Evolutionary conservation across 2,329 filamentous ascomycete species (phyloP).

Genomic region (Diaporthe ilicicola): DNA sequence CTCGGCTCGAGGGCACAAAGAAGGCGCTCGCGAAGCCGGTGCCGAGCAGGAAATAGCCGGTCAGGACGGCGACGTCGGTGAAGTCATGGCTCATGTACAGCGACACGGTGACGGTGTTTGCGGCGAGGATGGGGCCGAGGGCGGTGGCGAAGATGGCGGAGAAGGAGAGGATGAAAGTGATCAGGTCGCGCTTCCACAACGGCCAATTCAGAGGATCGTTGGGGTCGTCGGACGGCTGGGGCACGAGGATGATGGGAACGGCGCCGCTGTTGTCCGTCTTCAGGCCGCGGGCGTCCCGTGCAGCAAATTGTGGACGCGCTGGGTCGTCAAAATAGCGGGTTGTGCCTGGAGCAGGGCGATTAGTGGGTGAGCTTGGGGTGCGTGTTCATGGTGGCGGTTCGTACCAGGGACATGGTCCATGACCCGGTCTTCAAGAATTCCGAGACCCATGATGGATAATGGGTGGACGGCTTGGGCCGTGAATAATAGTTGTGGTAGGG

Average conservation of each 20-base stretch:
- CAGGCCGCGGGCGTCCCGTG: conserved; percentile 56
- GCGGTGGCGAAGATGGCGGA: conserved; percentile 85
- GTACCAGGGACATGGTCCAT: conserved; percentile 79
- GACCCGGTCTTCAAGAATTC: conserved; percentile 74
- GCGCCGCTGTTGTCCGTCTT: conserved; percentile 77
- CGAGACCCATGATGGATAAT: conserved; percentile 67
- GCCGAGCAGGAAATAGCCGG: conserved; percentile 86
- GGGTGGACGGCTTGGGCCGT: not conserved
- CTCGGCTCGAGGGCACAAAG: conserved; percentile 85
- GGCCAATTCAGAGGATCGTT: conserved; percentile 91
- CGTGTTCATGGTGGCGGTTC: conserved; percentile 32
- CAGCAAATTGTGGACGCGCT: conserved; percentile 53
- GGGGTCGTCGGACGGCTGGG: conserved; percentile 89
- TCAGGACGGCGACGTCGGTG: conserved; percentile 81
- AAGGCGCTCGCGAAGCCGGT: conserved; percentile 83
- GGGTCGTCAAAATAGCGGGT: conserved; percentile 72
- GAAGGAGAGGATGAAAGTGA: conserved; percentile 80
- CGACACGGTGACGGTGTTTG: conserved; percentile 83
- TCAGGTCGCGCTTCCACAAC: conserved; percentile 83
- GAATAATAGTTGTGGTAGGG: not conserved
- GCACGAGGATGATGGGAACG: conserved; percentile 80
- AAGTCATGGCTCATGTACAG: conserved; percentile 72
- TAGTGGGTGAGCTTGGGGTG: conserved; percentile 13
- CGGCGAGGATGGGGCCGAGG: conserved; percentile 85
- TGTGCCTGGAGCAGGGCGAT: conserved; percentile 54